Conservation (phyloP, 768 basidiomycete genomes). For the Hemileccinum impolitum region DNA sequence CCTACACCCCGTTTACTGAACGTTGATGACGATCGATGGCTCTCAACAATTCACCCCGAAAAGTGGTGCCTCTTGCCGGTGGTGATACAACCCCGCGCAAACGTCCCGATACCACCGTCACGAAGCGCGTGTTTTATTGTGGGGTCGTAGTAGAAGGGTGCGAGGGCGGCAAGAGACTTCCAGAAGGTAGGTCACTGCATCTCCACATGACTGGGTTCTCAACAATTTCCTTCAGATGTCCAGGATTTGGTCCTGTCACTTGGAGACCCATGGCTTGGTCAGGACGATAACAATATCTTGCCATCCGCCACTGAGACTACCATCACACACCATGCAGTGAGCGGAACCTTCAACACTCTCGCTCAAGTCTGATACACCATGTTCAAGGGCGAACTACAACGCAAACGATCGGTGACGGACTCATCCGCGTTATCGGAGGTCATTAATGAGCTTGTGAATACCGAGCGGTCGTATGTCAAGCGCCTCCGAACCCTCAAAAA, state of each 20-base stretch:
- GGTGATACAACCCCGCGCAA: conserved; percentile 51
- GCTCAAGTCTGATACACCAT: conserved; percentile 11
- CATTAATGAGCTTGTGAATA: conserved; percentile 83
- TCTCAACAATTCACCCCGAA: conserved; percentile 66
- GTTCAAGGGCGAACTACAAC: conserved; percentile 32
- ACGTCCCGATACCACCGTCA: conserved; percentile 42
- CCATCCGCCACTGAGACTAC: conserved; percentile 39
- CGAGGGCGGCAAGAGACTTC: conserved; percentile 63
- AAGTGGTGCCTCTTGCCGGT: conserved; percentile 67
- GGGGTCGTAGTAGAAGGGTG: conserved; percentile 88
- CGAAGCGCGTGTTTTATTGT: conserved; percentile 83
- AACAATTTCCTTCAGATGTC: conserved; percentile 50
- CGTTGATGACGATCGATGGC: conserved; percentile 46
- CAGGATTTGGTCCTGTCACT: conserved; percentile 77
- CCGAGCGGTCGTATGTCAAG: conserved; percentile 86
- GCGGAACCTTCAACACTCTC: conserved; percentile 19
- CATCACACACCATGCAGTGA: conserved; percentile 42
- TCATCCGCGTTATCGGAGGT: conserved; percentile 65
- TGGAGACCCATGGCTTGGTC: conserved; percentile 59
- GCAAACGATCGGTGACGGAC: conserved; percentile 59
- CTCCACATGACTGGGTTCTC: conserved; percentile 1
- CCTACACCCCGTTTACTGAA: neutral
- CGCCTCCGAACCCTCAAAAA: conserved; percentile 78
- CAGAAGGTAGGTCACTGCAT: conserved; percentile 49
- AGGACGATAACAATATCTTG: conserved; percentile 47